phyloP scores from a whole-genome alignment of 2,329 filamentous ascomycete genomes.

The Cordyceps javanica region DNA sequence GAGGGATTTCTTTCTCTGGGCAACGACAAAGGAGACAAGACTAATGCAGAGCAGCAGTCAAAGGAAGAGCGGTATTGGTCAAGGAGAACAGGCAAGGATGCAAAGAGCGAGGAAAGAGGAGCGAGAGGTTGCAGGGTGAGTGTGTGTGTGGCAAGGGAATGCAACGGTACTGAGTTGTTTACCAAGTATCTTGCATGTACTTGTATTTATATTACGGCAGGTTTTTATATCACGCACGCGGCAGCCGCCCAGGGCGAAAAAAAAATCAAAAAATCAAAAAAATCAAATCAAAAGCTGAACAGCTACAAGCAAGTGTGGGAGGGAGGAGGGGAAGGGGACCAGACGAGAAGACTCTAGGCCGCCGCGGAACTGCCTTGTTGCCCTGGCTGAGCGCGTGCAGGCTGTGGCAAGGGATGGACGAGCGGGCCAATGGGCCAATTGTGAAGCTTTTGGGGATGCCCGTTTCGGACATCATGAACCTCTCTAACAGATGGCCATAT shows the following conservation, averaged over 20 bases:
- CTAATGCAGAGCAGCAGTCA: background rate
- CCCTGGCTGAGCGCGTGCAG: background rate
- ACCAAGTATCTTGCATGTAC: slow-evolving; percentile 1
- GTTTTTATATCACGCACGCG: background rate
- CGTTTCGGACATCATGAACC: slow-evolving; percentile 7
- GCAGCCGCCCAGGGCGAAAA: background rate
- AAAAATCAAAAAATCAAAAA: too few relatives aligned
- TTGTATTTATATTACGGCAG: slow-evolving; percentile 10
- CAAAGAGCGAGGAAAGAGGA: background rate
- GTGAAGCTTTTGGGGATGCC: slow-evolving; percentile 6
- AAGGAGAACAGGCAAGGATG: background rate
- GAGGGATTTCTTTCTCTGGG: background rate
- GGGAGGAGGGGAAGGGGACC: background rate
- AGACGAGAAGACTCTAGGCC: background rate
- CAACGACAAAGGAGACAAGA: background rate
- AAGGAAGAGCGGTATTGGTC: background rate
- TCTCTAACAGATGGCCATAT: slow-evolving; percentile 13
- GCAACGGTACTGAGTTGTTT: background rate
- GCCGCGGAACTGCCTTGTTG: slow-evolving; percentile 1
- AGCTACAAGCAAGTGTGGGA: background rate
- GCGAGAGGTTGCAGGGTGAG: background rate
- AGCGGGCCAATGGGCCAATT: background rate
- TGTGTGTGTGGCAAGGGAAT: background rate
- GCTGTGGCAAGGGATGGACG: background rate
- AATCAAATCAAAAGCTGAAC: background rate